Base-by-base conservation (phyloP, 2,329 filamentous ascomycete species). In the Westerdykella aurantiaca region DNA sequence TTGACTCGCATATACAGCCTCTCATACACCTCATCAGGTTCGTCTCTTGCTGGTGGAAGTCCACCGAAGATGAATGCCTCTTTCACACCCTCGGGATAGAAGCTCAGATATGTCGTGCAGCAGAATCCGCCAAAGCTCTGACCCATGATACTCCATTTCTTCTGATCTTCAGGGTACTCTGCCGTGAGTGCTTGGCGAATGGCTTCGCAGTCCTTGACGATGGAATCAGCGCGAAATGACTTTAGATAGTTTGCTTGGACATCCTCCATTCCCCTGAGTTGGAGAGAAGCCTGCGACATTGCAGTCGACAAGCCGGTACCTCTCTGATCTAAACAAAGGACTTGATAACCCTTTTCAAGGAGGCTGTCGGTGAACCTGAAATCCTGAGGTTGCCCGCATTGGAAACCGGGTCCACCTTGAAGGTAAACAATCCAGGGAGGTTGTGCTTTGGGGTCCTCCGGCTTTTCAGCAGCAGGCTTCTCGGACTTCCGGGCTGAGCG, bases 121-220 rank as follows among this genome's bases (percentile, higher is more conserved):
- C 89, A 87, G 67, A 95, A 96, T 1, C 91, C 91, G 33, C 91
- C 91, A 66, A 95, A 97, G 13, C 85, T 90, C 69, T 96, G 91
- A 7, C 91, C 91, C 49, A 95, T 84, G 23, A 93, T 78, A 45
- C 82, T 85, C 91, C 90, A 96, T 62, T 83, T 82, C 63, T 82
- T 79, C 61, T 85, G 82, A 38, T 84, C 79, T 17, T 78, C 72
- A 0, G 85, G 81, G 56, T 82, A 86, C 41, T 82, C 80, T 5
- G 74, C 71, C 0, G 86, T 93, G 42, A 97, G 72, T 33, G 77
- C 83, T 56, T 82, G 78, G 5, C 91, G 80, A 25, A 97, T 81
- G 4, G 90, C 88, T 64, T 97, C 91, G 51, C 85, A 87, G 60
- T 97, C 91, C 38, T 80, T 81, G 34, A 97, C 89, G 41, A 95